phyloP scores from a whole-genome alignment of 2,329 filamentous ascomycete species.

The Pezicula rhizophila region DNA sequence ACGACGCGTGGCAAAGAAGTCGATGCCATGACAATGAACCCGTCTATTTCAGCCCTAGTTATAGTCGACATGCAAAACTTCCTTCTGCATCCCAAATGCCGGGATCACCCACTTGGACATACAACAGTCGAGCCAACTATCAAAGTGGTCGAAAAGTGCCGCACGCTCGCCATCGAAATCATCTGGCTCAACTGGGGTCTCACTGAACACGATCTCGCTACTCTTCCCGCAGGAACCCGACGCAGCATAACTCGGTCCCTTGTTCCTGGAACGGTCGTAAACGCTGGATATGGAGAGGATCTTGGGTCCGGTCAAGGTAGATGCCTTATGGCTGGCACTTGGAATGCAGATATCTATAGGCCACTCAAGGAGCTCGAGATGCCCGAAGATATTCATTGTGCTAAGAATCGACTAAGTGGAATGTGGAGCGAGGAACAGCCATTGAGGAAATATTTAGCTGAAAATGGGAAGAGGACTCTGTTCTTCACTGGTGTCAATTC shows the following conservation, averaged over 20 bases:
- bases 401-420: slow-evolving; percentile 52
- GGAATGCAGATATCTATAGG: slow-evolving; percentile 46
- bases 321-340: slow-evolving; percentile 42
- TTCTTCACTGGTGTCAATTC: slow-evolving; percentile 55
- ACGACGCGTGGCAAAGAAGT: background rate
- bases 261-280: slow-evolving; percentile 7
- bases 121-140: slow-evolving; percentile 33
- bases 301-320: slow-evolving; percentile 36
- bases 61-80: slow-evolving; percentile 46
- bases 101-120: slow-evolving; percentile 31
- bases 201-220: slow-evolving; percentile 40
- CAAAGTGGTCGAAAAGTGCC: slow-evolving; percentile 35
- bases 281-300: slow-evolving; percentile 36
- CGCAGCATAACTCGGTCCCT: slow-evolving; percentile 39
- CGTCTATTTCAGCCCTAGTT: slow-evolving; percentile 35
- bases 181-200: slow-evolving; percentile 52
- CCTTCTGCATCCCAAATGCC: slow-evolving; percentile 37
- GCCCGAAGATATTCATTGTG: slow-evolving; percentile 40
- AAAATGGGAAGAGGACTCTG: slow-evolving; percentile 36
- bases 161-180: slow-evolving; percentile 41
- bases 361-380: slow-evolving; percentile 34
- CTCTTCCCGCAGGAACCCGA: slow-evolving; percentile 41
- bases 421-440: slow-evolving; percentile 41
- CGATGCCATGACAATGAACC: slow-evolving; percentile 25
- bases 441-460: slow-evolving; percentile 34